Evolutionary conservation across 306 rosid species (phyloP).

Genomic region (Crataegus laevigata): DNA sequence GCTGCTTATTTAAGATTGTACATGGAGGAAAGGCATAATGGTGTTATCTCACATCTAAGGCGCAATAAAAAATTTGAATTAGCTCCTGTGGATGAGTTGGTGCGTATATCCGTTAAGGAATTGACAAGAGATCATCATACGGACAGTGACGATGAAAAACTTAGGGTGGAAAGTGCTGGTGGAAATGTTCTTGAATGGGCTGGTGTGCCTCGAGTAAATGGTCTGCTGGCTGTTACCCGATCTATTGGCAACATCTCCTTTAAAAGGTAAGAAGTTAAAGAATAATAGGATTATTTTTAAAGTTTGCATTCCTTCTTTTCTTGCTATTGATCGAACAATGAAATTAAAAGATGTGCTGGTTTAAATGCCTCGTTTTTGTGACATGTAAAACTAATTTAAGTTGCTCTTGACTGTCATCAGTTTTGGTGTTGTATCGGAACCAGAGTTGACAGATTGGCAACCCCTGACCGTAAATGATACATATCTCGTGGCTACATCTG

Average conservation of each 20-base stretch:
- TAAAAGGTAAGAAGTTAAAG: slow-evolving; percentile 40
- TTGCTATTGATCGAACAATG: no score
- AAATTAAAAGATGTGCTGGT: no score
- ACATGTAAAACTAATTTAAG: not conserved
- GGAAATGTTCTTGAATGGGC: slow-evolving; percentile 82
- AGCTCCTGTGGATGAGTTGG: slow-evolving; percentile 47
- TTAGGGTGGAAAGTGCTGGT: slow-evolving; percentile 90
- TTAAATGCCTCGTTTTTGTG: no score
- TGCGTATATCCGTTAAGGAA: slow-evolving; percentile 70
- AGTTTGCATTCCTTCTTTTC: no score
- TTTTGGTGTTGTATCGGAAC: slow-evolving; percentile 81
- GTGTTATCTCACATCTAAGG: slow-evolving; percentile 49
- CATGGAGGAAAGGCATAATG: slow-evolving; percentile 53
- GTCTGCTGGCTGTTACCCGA: slow-evolving; percentile 83
- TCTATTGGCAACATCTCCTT: slow-evolving; percentile 79
- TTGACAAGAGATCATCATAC: slow-evolving; percentile 95
- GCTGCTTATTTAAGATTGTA: slow-evolving; percentile 61
- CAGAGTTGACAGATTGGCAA: slow-evolving; percentile 94
- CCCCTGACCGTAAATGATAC: slow-evolving; percentile 77
- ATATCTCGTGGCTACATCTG: slow-evolving; percentile 88
- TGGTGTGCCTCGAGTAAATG: slow-evolving; percentile 84
- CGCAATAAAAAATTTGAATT: slow-evolving; percentile 44
- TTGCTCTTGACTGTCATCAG: slow-evolving; percentile 32
- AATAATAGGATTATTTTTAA: no score
- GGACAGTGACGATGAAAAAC: slow-evolving; percentile 81